Base-by-base conservation (phyloP, 164 flowering plant genomes). In the Magnolia sinica region DNA sequence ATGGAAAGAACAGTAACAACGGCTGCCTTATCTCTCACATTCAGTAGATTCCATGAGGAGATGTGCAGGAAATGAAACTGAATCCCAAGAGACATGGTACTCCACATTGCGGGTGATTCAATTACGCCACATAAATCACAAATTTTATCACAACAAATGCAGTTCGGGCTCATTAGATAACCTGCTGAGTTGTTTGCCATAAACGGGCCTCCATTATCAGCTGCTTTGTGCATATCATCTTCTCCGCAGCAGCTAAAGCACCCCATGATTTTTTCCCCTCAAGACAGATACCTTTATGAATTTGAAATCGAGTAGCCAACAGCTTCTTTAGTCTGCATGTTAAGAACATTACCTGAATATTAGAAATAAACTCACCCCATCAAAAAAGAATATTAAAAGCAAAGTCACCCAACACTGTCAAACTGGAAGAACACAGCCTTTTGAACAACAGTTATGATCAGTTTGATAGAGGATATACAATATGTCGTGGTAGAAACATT, bases 181-280 rank as follows among this genome's bases (percentile, higher is more conserved):
- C 94, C 92, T 85, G 89, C 88, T 76, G 81, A 51, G 51, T 79
- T 83, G 77, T 87, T 87, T n/a, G 79, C 81, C 76, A 74, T 70
- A 76, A 81, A 84, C 29, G 84, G 76, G 55, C 85, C 84, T 80
- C 87, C 90, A 79, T 70, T 67, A 9, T 89, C 91, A 70, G 88
- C 71, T 65, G 88, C 70, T 73, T 81, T 87, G 45, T 85, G 87
- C 68, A 78, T 20, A 70, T 86, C 90, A 85, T 89, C 92, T 20
- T 87, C 93, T 63, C 69, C 85, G 72, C 92, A 91, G 77, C 97
- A 92, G 74, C 92, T 58, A 72, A 91, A 92, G 85, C 97, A 91
- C 71, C 94, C 83, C 95, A 92, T 92, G 80, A 63, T 76, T 68
- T 77, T 55, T 55, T 37, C 63, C 63, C 63, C 61, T 68, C 74